Conservation (phyloP, 2,329 filamentous ascomycete genomes). For the Clonostachys chloroleuca region DNA sequence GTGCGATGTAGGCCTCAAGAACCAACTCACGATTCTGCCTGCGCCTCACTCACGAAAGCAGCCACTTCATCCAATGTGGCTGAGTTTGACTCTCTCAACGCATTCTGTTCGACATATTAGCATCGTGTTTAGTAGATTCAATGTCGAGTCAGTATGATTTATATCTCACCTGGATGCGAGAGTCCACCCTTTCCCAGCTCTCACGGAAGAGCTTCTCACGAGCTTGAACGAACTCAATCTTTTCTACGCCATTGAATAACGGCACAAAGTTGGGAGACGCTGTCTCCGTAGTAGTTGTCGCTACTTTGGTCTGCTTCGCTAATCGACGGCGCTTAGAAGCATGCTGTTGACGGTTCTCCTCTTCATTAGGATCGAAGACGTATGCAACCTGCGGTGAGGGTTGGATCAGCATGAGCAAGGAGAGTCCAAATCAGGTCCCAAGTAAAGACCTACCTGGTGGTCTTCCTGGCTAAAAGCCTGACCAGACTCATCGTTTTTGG, state of each 20-base stretch:
- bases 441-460: slow-evolving; percentile 28
- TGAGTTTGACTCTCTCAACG: slow-evolving; percentile 56
- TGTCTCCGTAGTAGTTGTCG: slow-evolving; percentile 4
- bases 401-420: slow-evolving; percentile 6
- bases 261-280: slow-evolving; percentile 36
- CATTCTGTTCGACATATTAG: slow-evolving; percentile 28
- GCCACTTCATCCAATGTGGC: slow-evolving; percentile 55
- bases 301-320: slow-evolving; percentile 27
- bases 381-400: slow-evolving; percentile 47
- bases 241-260: slow-evolving; percentile 52
- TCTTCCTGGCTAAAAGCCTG: slow-evolving; percentile 31
- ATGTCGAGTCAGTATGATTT: not conserved
- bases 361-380: slow-evolving; percentile 51
- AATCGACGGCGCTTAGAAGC: slow-evolving; percentile 56
- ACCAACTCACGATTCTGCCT: slow-evolving; percentile 18
- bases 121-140: no score
- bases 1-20: not conserved
- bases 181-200: slow-evolving; percentile 61
- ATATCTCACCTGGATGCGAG: slow-evolving; percentile 47
- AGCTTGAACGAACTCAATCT: slow-evolving; percentile 37
- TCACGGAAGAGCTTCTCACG: slow-evolving; percentile 57
- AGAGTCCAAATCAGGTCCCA: not conserved
- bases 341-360: slow-evolving; percentile 24
- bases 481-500: not conserved
- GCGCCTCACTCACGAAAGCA: slow-evolving; percentile 44